Base-by-base conservation (phyloP, 2,329 filamentous ascomycete species). In the Fusarium lyarnte region DNA sequence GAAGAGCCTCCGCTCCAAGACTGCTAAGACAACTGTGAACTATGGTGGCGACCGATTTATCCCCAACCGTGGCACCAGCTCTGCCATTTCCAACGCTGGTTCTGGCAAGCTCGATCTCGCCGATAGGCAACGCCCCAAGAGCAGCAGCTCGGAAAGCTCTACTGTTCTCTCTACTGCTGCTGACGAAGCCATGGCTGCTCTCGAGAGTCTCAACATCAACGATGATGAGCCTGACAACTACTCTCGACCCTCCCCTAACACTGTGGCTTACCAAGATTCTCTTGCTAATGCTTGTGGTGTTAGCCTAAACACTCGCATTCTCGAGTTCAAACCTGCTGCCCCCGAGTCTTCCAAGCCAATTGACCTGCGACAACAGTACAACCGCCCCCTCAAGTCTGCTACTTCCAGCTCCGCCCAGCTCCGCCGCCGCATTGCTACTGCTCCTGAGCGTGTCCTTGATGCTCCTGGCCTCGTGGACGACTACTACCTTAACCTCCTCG, bases 301-400 rank as follows among this genome's bases (percentile, higher is more conserved):
- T 71, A 95, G 91, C 79, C 89, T 97, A 70, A 97, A 95, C 86
- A 97, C 95, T 61, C 93, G 96, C 71, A 99, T 99, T 77, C 92
- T 99, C 57, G 93, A 96, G 67, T 99, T 98, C 89, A 99, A 99
- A 91, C 96, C 96, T 60, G 94, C 95, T 5, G 90, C 96, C n/a
- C 96, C 96, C 8, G 96, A 98, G 85, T 98, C 96, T 11, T 97
- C 95, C 38, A 98, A 97, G 88, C 96, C 96, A 39, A 97, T 99
- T 80, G 96, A 99, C 81, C 91, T 99, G 70, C 93, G 96, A 66
- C 94, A 96, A 70, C 96, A 99, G 82, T 99, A 99, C 89, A 99
- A 98, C 87, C 92, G 96, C 69, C 96, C 96, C 39, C 88, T 99
- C 71, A 98, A 94, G 87, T 87, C 93, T 25, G 87, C 91, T 70